phyloP scores from a whole-genome alignment of 1,139 yeast genomes.

The Yamadazyma diospyri region DNA sequence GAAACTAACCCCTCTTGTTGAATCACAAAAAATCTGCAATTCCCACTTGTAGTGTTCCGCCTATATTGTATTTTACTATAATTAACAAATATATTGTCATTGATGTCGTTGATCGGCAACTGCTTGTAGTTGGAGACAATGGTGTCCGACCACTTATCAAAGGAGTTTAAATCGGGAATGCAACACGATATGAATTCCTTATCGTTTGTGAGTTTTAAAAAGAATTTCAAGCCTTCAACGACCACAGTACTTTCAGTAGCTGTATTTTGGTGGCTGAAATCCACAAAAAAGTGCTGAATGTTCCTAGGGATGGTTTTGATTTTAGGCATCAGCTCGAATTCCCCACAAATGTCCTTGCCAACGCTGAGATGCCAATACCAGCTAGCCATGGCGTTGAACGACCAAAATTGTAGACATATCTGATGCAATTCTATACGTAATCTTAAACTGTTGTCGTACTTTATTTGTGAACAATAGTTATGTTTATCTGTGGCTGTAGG shows the following conservation, averaged over 20 bases:
- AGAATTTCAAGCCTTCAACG: background rate
- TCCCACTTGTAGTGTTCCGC: conserved; percentile 5
- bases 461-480: conserved; percentile 14
- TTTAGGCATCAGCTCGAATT: conserved; percentile 21
- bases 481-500: conserved; percentile 15
- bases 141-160: conserved; percentile 37
- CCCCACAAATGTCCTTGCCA: conserved; percentile 30
- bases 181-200: conserved; percentile 32
- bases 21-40: conserved; percentile 27
- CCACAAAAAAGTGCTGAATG: background rate
- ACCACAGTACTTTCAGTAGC: background rate
- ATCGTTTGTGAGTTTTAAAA: conserved; percentile 1
- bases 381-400: conserved; percentile 36
- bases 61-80: conserved; percentile 10
- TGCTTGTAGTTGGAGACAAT: conserved; percentile 29
- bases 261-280: background rate
- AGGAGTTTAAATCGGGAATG: conserved; percentile 38
- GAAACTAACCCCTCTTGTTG: conserved; percentile 34
- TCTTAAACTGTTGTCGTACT: conserved; percentile 36
- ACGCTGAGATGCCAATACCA: conserved; percentile 37
- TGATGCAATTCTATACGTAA: conserved; percentile 41
- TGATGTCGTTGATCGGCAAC: conserved; percentile 14
- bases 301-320: conserved; percentile 31
- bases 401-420: conserved; percentile 41
- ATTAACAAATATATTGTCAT: conserved; percentile 19